Evolutionary conservation across 2,329 filamentous ascomycete genomes (phyloP).

Genomic region (Cladosporium sp.): DNA sequence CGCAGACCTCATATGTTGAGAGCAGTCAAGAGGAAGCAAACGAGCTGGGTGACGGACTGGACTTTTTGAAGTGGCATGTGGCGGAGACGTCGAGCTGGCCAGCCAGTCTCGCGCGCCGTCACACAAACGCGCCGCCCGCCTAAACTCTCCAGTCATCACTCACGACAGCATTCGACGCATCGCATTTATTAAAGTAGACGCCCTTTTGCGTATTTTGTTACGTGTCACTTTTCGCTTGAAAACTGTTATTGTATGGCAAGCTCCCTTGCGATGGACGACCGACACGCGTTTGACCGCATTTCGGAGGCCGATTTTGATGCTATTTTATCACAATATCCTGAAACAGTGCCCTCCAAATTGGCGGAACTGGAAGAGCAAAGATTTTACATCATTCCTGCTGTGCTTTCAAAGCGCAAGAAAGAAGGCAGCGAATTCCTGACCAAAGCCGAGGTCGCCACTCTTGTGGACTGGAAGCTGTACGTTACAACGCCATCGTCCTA

Average conservation of each 20-base stretch:
- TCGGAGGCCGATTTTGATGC: conserved; percentile 18
- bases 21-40: background rate
- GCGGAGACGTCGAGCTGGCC: too few relatives aligned
- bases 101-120: too few relatives aligned
- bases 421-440: conserved; percentile 41
- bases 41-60: background rate
- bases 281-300: conserved; percentile 20
- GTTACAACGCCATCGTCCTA: conserved; percentile 26
- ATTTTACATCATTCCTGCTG: conserved; percentile 50
- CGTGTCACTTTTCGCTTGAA: too few relatives aligned
- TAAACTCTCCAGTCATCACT: too few relatives aligned
- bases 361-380: conserved; percentile 58
- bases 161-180: too few relatives aligned
- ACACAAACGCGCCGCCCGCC: too few relatives aligned
- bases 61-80: background rate
- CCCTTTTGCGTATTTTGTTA: too few relatives aligned
- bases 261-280: background rate
- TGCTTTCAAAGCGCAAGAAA: conserved; percentile 40
- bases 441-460: conserved; percentile 54
- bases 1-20: background rate
- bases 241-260: too few relatives aligned
- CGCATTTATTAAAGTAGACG: too few relatives aligned
- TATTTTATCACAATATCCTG: conserved; percentile 24
- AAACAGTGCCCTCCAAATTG: conserved; percentile 35
- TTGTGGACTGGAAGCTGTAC: conserved; percentile 71